These are phyloP conservation scores for Imleria badia DNA, from an alignment of 768 basidiomycete species.

Conservation along the genomic window DNA sequence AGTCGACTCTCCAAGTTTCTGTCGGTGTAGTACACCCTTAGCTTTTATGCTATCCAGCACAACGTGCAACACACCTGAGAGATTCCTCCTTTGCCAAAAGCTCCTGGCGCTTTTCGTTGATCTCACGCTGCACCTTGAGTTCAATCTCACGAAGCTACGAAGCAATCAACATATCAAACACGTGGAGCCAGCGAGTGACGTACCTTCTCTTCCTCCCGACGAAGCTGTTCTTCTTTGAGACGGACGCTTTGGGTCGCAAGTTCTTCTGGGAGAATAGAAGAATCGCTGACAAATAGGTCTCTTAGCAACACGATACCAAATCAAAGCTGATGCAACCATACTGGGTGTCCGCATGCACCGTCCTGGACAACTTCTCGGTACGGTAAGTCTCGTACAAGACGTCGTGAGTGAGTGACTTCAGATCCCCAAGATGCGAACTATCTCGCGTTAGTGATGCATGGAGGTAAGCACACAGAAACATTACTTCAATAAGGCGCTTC, in stretches of 20 bases:
- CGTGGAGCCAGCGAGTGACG: constrained; percentile 1
- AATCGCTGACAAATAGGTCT: constrained; percentile 50
- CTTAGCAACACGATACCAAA: constrained; percentile 25
- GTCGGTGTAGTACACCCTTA: constrained; percentile 5
- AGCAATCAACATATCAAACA: constrained; percentile 11
- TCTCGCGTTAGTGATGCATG: constrained; percentile 8
- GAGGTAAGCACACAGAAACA: constrained; percentile 16
- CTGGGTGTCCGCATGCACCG: constrained; percentile 79
- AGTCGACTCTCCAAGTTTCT: constrained; percentile 90
- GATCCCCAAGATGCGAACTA: constrained; percentile 91
- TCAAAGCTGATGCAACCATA: constrained; percentile 31
- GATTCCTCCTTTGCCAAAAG: constrained; percentile 95
- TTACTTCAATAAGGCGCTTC: constrained; percentile 89
- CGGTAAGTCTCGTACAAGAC: constrained; percentile 96
- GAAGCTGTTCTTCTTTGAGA: constrained; percentile 98
- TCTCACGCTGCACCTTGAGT: constrained; percentile 95
- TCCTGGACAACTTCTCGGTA: constrained; percentile 94
- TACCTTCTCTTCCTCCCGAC: constrained; percentile 95
- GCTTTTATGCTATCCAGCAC: neutral
- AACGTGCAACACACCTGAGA: constrained; percentile 57
- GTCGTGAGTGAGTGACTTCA: constrained; percentile 94
- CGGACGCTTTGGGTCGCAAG: constrained; percentile 95
- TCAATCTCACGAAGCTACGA: constrained; percentile 91
- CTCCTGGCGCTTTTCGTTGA: constrained; percentile 97
- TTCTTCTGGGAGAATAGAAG: constrained; percentile 93